A percentile compares a stretch with the other conserved stretches of the same genome.
Evolutionary conservation across 345 rosid species (phyloP).

Genomic region (Hibiscus mutabilis): DNA sequence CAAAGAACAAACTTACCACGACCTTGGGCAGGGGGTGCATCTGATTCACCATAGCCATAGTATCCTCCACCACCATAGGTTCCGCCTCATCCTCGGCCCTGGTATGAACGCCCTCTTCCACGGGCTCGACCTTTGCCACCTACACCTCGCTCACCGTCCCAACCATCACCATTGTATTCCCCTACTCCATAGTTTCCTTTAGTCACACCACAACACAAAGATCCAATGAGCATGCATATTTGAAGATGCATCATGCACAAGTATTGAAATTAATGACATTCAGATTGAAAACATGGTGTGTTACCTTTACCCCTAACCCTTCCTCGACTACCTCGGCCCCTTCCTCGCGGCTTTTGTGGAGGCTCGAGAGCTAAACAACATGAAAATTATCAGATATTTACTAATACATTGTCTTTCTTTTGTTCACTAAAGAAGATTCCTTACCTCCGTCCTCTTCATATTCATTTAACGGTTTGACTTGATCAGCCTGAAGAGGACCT

Average conservation of each 20-base stretch:
- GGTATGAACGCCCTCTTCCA: conserved; percentile 24
- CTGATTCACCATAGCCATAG: conserved; percentile 23
- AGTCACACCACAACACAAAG: neutral
- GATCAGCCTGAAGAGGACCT: conserved; percentile 29
- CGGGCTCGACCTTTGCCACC: conserved; percentile 26
- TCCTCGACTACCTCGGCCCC: conserved; percentile 31
- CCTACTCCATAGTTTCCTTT: conserved; percentile 20
- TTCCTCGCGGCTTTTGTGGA: conserved; percentile 18
- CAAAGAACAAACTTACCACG: conserved; percentile 22
- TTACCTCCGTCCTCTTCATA: conserved; percentile 28
- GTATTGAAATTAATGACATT: neutral
- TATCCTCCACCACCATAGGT: conserved; percentile 23
- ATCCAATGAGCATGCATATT: neutral
- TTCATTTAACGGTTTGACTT: conserved; percentile 29
- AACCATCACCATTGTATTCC: conserved; percentile 21
- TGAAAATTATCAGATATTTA: conserved; percentile 1
- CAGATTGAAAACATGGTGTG: neutral
- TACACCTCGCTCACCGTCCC: conserved; percentile 23
- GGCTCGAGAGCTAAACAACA: conserved; percentile 14
- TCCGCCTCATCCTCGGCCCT: conserved; percentile 23
- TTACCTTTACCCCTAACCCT: conserved; percentile 30
- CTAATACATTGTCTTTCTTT: neutral
- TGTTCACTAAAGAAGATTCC: neutral
- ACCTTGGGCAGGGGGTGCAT: conserved; percentile 15
- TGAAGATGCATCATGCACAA: neutral